Evolutionary conservation across 2,329 filamentous ascomycete species (phyloP), one percentile per base, ranked within the genome.

Genomic region (Helicocarpus griseus): DNA sequence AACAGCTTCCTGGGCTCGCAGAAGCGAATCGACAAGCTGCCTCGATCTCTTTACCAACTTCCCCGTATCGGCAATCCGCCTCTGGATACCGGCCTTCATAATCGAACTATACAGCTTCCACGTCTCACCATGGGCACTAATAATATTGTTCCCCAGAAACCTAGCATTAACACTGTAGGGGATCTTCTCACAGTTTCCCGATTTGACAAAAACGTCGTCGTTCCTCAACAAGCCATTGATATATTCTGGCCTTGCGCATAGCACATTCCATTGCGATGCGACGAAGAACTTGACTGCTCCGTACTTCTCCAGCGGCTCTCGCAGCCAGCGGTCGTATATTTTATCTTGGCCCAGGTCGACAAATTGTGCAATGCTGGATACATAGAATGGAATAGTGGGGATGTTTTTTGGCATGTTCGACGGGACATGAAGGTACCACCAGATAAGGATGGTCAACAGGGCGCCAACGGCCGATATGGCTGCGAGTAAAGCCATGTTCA

Each of bases 281-380:
- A 76, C 76, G 63, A 73, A 77, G 26, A 77, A 61, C 51, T 74
- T 70, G 17, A 76, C 74, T 1, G 73, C 74, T 3, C 75, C 63
- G 47, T 66, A 55, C 39, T 59, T 54, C 28, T 65, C 62, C 4
- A 47, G 19, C 29, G 44, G 31, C 3, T 47, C 44, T 5, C 44
- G 44, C 31, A 47, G 9, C 44, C 44, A 47, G 29, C 29, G 44
- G 31, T 47, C 44, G 21, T 47, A 47, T 47, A 47, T 47, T 13
- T 47, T 13, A 35, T 33, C 44, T 4, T 47, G 44, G 13, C 44
- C 44, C 11, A 35, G 13, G 29, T 35, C 29, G 22, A 47, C 19
- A 19, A 33, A 47, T 17, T 24, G 19, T 24, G 29, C 44, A 9
- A 47, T 33, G 31, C 28, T 22, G 44, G 44, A 47, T 22, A 47